Percentiles rank a stretch among this genome's conserved stretches.
These are phyloP conservation scores for Boletus vinaceobasis DNA, from an alignment of 768 basidiomycete species.

Conservation along the genomic window DNA sequence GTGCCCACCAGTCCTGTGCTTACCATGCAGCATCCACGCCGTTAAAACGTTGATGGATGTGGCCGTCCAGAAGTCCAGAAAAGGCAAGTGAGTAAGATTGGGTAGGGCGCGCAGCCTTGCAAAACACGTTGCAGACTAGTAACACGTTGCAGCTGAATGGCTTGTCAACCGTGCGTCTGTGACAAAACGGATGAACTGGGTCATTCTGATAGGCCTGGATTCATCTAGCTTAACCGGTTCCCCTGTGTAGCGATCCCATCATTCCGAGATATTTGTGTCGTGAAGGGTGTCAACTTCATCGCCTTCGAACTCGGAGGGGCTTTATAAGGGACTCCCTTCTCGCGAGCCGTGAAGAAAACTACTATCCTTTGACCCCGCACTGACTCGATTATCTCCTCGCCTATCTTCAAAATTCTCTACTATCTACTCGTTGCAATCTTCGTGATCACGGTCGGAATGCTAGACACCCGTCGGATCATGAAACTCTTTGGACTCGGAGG, in stretches of 20 bases:
- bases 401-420: slow-evolving; percentile 26
- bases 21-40: slow-evolving; percentile 24
- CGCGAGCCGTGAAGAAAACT: slow-evolving; percentile 13
- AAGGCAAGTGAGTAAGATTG: slow-evolving; percentile 27
- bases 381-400: slow-evolving; percentile 10
- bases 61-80: slow-evolving; percentile 15
- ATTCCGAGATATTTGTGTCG: slow-evolving; percentile 15
- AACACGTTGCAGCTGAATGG: slow-evolving; percentile 25
- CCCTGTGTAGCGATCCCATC: slow-evolving; percentile 21
- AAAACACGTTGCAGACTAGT: slow-evolving; percentile 22
- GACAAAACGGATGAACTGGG: slow-evolving; percentile 11
- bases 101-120: slow-evolving; percentile 16
- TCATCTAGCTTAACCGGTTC: slow-evolving; percentile 1
- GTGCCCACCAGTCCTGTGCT: slow-evolving; percentile 6
- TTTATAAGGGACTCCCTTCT: slow-evolving; percentile 24
- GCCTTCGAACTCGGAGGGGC: slow-evolving; percentile 21
- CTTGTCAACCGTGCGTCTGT: slow-evolving; percentile 2
- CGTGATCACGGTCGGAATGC: slow-evolving; percentile 28
- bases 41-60: slow-evolving; percentile 1
- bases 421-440: slow-evolving; percentile 19
- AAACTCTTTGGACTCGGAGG: slow-evolving; percentile 30
- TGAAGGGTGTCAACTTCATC: slow-evolving; percentile 18
- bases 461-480: slow-evolving; percentile 33
- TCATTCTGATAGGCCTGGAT: not conserved
- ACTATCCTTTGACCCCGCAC: slow-evolving; percentile 12